Evolutionary conservation across 805 yeast species (phyloP), one percentile per base, ranked within the genome.

Genomic region (Schwanniomyces sp.): DNA sequence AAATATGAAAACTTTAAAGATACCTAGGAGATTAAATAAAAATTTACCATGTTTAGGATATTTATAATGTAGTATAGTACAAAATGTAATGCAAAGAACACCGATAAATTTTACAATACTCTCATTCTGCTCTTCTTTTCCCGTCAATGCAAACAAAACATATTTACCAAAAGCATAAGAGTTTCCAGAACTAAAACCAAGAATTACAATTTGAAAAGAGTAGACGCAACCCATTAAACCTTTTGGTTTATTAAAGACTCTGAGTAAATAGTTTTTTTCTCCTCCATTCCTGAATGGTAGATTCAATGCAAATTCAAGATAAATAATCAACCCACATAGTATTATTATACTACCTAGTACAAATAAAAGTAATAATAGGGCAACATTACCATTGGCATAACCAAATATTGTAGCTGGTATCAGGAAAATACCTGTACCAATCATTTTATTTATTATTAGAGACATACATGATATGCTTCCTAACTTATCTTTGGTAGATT

Each of bases 141-240:
- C 55, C 5, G 57, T 58, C 24, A 64, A 45, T 2, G 75, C 70
- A 49, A 53, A 72, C 50, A 80, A 70, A 5, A 82, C 57, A 57
- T 83, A 83, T 48, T 80, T 74, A 2, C 88, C 88, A 62, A 84
- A 82, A 0, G 87, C 87, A 57, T 77, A 82, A 24, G 84, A 71
- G 55, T 84, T 84, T 1, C 85, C 84, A 6, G 86, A 78, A 47
- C 85, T 78, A 58, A 81, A 80, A 2, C 86, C 84, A 11, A 84
- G 63, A 21, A 82, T 52, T n/a, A 83, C 81, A 48, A 80, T 75
- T 43, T 75, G 76, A 40, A 81, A 75, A 3, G 85, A 78, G 50
- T 72, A 72, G 3, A 69, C 53, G 45, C 73, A 68, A 3, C 76
- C 75, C 32, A 59, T 57, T 21, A 72, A 53, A 8, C 75, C 71